Evolutionary conservation across 352 stramenopile genomes (phyloP), one percentile per base, ranked within the genome.

Genomic region (Phytopythium boreale): DNA sequence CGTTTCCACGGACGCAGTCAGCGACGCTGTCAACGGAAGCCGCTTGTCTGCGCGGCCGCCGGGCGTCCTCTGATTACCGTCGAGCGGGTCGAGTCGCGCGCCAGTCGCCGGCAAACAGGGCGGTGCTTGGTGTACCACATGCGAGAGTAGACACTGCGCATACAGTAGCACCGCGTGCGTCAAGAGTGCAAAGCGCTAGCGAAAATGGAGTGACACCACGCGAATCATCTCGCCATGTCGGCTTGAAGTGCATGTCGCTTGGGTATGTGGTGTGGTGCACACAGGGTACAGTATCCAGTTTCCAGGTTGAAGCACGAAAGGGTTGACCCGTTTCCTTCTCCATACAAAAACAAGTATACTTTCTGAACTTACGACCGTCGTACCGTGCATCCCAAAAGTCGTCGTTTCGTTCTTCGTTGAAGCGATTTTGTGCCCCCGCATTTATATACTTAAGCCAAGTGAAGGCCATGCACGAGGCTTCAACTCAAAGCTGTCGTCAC

Each of bases 261-360:
- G 29, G n/a, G 29, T 34, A 3, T 34, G 4, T 34, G 29, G 29
- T 34, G 29, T 34, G 29, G 29, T 34, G 29, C 29, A 34, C 29
- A 34, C 29, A 34, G 29, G 29, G 29, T 34, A 34, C 29, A 55
- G 26, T 22, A 36, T 55, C 12, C 47, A 55, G 47, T 55, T 31
- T 3, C 3, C 47, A 36, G 14, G 47, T 55, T 55, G 47, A 55
- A 55, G 47, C 26, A 2, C 47, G 26, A 9, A 39, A 9, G 14
- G 20, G 43, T 5, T 0, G 43, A 15, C 43, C 17, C 41, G 15
- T 46, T 46, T 46, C 15, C 41, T 46, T 46, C 15, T 4, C 0
- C 47, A 20, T 55, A 55, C 47, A 55, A 55, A 55, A 5, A 4
- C 26, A 55, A 55, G 47, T 55, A 55, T 20, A 55, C 8, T 36